Percentiles rank a stretch among this genome's conserved stretches.
phyloP scores from a whole-genome alignment of 192 early-diverging fungal genomes.

The Phycomyces blakesleeanus region DNA sequence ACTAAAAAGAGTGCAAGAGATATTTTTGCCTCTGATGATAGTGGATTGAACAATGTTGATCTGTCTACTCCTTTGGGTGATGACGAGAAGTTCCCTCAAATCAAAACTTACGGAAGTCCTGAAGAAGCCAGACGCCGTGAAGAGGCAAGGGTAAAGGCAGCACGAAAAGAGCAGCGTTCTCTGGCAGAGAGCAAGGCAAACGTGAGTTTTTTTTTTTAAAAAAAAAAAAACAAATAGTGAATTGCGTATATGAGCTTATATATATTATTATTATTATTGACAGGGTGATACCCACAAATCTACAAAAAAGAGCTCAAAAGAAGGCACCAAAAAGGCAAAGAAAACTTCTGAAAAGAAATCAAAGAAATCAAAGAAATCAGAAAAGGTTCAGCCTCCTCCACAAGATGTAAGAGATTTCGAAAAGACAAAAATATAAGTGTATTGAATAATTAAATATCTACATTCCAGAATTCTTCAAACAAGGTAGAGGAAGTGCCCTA shows the following conservation, averaged over 20 bases:
- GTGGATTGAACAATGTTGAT: conserved; percentile 46
- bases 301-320: conserved; percentile 12
- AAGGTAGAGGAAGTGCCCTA: background rate
- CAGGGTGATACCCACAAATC: background rate
- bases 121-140: conserved; percentile 51
- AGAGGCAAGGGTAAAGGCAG: conserved; percentile 36
- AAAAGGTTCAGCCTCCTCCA: background rate
- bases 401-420: background rate
- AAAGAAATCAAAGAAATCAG: conserved; percentile 20
- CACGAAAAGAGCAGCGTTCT: conserved; percentile 24
- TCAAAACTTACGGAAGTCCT: conserved; percentile 48
- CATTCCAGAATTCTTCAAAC: background rate
- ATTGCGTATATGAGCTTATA: background rate
- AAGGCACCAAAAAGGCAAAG: conserved; percentile 10
- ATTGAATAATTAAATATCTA: background rate
- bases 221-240: background rate
- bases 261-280: background rate
- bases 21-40: conserved; percentile 29
- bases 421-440: background rate
- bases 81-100: conserved; percentile 53
- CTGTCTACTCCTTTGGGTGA: conserved; percentile 50
- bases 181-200: background rate
- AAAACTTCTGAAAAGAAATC: conserved; percentile 7
- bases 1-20: conserved; percentile 16
- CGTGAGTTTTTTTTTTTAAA: background rate